phyloP scores from a whole-genome alignment of 345 rosid genomes.

The Citrus inodora region DNA sequence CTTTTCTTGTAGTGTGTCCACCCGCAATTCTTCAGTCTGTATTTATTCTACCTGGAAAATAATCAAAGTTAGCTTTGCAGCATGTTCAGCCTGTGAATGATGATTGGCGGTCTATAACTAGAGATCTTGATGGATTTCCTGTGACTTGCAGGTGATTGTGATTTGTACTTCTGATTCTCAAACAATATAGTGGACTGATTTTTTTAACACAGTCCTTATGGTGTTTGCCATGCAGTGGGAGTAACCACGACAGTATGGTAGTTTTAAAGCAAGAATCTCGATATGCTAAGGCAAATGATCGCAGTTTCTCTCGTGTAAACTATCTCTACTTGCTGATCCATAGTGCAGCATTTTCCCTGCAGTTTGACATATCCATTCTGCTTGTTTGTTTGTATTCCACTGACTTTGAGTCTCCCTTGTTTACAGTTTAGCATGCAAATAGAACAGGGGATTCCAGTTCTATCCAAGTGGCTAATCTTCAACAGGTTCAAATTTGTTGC shows the following conservation, averaged over 20 bases:
- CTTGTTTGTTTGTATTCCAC: background rate
- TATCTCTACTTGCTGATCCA: slow-evolving; percentile 13
- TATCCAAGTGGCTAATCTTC: slow-evolving; percentile 89
- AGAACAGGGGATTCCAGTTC: slow-evolving; percentile 93
- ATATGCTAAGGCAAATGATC: slow-evolving; percentile 67
- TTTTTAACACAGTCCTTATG: slow-evolving; percentile 14
- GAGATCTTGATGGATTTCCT: slow-evolving; percentile 86
- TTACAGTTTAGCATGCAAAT: slow-evolving; percentile 80
- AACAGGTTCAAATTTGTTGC: slow-evolving; percentile 84
- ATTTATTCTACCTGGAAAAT: slow-evolving; percentile 1
- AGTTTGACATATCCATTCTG: background rate
- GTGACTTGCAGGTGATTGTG: slow-evolving; percentile 77
- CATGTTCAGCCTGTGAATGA: slow-evolving; percentile 80
- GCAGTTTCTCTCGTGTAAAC: slow-evolving; percentile 83
- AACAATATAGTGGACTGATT: slow-evolving; percentile 20
- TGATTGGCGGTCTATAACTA: slow-evolving; percentile 75
- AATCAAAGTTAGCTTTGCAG: slow-evolving; percentile 36
- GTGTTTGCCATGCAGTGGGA: slow-evolving; percentile 63
- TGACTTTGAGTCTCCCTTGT: slow-evolving; percentile 22
- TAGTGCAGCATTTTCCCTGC: background rate
- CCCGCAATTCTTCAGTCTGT: background rate
- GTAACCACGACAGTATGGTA: slow-evolving; percentile 76
- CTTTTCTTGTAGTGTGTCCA: background rate
- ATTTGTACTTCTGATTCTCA: slow-evolving; percentile 14
- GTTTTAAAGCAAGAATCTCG: slow-evolving; percentile 94